Evolutionary conservation across 345 rosid genomes (phyloP), one percentile per base, ranked within the genome.

Genomic region (Euclidium syriacum): DNA sequence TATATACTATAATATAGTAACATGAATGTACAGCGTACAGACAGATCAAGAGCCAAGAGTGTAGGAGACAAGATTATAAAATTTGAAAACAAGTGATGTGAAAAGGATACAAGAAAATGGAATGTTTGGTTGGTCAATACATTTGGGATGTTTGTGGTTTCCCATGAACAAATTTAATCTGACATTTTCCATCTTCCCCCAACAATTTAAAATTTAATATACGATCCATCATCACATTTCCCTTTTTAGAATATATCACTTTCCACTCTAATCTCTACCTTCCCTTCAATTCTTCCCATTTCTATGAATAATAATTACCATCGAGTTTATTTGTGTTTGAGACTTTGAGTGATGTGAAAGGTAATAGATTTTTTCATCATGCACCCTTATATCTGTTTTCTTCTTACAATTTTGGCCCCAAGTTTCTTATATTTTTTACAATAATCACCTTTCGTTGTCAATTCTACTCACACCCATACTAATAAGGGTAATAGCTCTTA

Each of bases 81-180:
- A 64, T 41, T 12, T 41, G 19, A 25, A 49, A 25, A 40, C 32
- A 48, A 26, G 65, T 71, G 65, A 71, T 71, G 61, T 51, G 48
- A 57, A 64, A 64, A 42, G 40, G 70, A 64, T 56, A 71, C 71
- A 50, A 56, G 26, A 50, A 64, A 57, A 64, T 41, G 75, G 75
- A 64, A 71, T 64, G 61, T 64, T 44, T n/a, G n/a, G n/a, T 63
- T 33, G 75, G 75, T 50, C 70, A 58, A 57, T 50, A 71, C 70
- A 71, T 57, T 64, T 71, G 75, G 48, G 70, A 71, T 71, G 75
- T 64, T 57, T 64, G 71, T 64, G 65, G 47, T 57, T 71, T 71
- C 60, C 73, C 46, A 71, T 57, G 47, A 56, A 41, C 53, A 49
- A 4, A 71, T 63, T 63, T 24, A 71, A 62, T 70, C 64, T 70